Evolutionary conservation across 2,329 filamentous ascomycete species (phyloP).

Genomic region (Lecanicillium sp.): DNA sequence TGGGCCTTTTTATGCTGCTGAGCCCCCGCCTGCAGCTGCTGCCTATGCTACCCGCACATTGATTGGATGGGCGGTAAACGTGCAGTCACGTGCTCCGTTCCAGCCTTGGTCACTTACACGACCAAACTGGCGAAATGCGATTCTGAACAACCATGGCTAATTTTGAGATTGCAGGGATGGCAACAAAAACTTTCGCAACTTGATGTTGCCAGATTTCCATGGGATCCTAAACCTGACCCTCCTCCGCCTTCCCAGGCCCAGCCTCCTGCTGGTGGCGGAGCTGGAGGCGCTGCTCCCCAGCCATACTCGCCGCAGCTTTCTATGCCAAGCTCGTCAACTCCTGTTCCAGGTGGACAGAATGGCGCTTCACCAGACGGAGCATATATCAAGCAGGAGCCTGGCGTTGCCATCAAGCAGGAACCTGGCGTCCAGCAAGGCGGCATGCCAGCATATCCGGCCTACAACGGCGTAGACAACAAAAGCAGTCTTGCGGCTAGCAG

Average conservation of each 20-base stretch:
- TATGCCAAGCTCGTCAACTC: slow-evolving; percentile 17
- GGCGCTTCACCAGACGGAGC: slow-evolving; percentile 35
- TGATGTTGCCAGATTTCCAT: slow-evolving; percentile 82
- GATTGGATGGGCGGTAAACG: slow-evolving; percentile 1
- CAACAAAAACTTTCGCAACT: slow-evolving; percentile 82
- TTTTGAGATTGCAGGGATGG: slow-evolving; percentile 61
- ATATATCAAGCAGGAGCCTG: slow-evolving; percentile 39
- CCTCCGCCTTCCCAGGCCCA: slow-evolving; percentile 32
- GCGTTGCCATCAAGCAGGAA: slow-evolving; percentile 35
- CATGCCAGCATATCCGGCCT: slow-evolving; percentile 24
- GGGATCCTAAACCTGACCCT: slow-evolving; percentile 79
- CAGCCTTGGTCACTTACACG: neutral
- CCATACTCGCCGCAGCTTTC: slow-evolving; percentile 18
- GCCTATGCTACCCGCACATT: slow-evolving; percentile 11
- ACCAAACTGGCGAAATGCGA: neutral
- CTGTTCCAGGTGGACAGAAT: slow-evolving; percentile 18
- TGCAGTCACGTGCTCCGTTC: neutral
- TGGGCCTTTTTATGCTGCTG: slow-evolving; percentile 45
- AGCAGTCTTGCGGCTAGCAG: slow-evolving; percentile 40
- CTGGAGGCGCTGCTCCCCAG: slow-evolving; percentile 7
- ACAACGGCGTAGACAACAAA: slow-evolving; percentile 24
- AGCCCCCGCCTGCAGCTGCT: slow-evolving; percentile 15
- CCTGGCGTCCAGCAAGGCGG: slow-evolving; percentile 25
- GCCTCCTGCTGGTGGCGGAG: slow-evolving; percentile 15
- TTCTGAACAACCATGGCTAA: slow-evolving; percentile 13